Base-by-base conservation (phyloP, 129 eudicot species). In the Artemisia tridentata region DNA sequence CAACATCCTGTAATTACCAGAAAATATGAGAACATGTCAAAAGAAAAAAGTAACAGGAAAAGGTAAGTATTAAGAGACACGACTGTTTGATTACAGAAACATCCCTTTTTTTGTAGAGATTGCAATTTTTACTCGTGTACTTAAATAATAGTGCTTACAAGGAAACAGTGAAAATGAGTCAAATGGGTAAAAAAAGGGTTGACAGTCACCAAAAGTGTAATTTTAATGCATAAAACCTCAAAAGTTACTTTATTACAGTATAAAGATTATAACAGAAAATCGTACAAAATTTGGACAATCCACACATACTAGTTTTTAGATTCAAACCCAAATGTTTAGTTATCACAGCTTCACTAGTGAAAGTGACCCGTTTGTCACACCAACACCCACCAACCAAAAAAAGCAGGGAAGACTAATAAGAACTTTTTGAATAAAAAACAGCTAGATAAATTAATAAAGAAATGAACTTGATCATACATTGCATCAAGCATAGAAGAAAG, bases 1-100 rank as follows among this genome's bases (percentile, higher is more conserved):
- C 95, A 11, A 68, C 75, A 69, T 29, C 79, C 90, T 87, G 69
- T 63, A 52, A 14, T 75, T 58, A 54, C 46, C 58, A 65, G 11
- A 53, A 47, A 50, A 38, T 23, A 14, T 23, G 2, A 38, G 8
- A 34, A 34, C 11, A 38, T 38, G 45, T 38, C 45, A 38, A 34
- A 34, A 38, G 11, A 34, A 34, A 19, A 21, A 59, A 11, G 31
- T 20, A 48, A 11, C 29, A 27, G 34, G 7, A 51, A 16, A 25
- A 68, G n/a, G 23, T 0, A 10, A n/a, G 17, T 51, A 15, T 16
- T 68, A 29, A 68, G 5, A 38, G 10, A 38, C 2, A 11, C 45
- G 0, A 38, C 45, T 38, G 45, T 38, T 1, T 38, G 10, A 38
- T 38, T 38, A 38, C 45, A 38, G 45, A 38, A 38, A 38, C 45